Conservation (phyloP, 2,329 filamentous ascomycete species). For the Fusarium sp. region DNA sequence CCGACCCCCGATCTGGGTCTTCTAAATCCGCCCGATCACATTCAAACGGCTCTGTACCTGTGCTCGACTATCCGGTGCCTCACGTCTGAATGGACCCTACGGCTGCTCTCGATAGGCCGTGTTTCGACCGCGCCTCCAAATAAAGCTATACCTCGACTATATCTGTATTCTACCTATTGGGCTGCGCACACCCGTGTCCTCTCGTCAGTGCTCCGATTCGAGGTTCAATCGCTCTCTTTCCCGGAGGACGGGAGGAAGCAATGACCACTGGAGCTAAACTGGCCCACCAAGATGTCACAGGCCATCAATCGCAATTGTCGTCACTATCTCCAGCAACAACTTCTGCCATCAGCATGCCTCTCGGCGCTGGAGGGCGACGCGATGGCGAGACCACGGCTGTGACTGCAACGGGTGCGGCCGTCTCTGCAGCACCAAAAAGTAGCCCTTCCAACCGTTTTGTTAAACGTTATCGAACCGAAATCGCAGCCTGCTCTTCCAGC, state of each 20-base stretch:
- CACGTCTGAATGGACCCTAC: slow-evolving; percentile 42
- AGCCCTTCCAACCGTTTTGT: slow-evolving; percentile 55
- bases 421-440: slow-evolving; percentile 4
- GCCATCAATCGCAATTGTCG: slow-evolving; percentile 43
- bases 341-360: slow-evolving; percentile 40
- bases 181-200: neutral
- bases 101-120: slow-evolving; percentile 39
- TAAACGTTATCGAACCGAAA: slow-evolving; percentile 82
- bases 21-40: slow-evolving; percentile 19
- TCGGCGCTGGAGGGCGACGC: slow-evolving; percentile 43
- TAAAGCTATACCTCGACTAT: slow-evolving; percentile 22
- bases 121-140: slow-evolving; percentile 41
- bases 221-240: slow-evolving; percentile 35
- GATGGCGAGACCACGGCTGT: slow-evolving; percentile 40
- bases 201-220: slow-evolving; percentile 15
- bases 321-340: slow-evolving; percentile 41
- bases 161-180: slow-evolving; percentile 5
- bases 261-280: slow-evolving; percentile 51
- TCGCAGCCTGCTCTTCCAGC: slow-evolving; percentile 80
- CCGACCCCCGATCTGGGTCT: slow-evolving; percentile 35
- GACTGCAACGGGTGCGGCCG: slow-evolving; percentile 35
- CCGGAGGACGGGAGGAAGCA: slow-evolving; percentile 42
- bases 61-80: slow-evolving; percentile 28
- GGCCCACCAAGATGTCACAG: slow-evolving; percentile 52
- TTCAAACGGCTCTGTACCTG: slow-evolving; percentile 12